Evolutionary conservation across 2,329 filamentous ascomycete genomes (phyloP).

Genomic region (Ophiocordyceps camponoti-rufipedis): DNA sequence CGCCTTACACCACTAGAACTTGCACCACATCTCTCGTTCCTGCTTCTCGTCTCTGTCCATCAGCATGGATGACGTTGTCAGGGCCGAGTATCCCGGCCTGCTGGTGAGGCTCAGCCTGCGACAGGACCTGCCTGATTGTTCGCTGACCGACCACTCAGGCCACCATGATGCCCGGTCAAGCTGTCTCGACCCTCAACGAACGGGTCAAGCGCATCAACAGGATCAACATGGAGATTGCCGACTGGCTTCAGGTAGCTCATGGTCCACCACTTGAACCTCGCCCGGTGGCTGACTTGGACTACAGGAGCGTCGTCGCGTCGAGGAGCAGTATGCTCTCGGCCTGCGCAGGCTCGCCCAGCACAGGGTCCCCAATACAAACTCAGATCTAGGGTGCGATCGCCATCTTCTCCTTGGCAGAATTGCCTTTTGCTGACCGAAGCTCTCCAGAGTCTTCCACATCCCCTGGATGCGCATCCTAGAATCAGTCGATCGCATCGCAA

Average conservation of each 20-base stretch:
- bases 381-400: conserved; percentile 64
- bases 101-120: conserved; percentile 44
- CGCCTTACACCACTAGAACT: conserved; percentile 3
- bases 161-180: conserved; percentile 63
- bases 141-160: conserved; percentile 32
- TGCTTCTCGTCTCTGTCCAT: conserved; percentile 9
- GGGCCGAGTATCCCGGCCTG: conserved; percentile 84
- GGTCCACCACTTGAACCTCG: neutral
- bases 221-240: conserved; percentile 79
- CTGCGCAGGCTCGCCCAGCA: conserved; percentile 65
- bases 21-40: conserved; percentile 4
- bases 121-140: neutral
- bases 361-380: conserved; percentile 54
- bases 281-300: neutral
- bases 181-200: conserved; percentile 66
- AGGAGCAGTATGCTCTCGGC: conserved; percentile 73
- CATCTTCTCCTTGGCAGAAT: neutral
- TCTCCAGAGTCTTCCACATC: conserved; percentile 59
- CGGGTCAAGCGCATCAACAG: conserved; percentile 74
- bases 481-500: conserved; percentile 63
- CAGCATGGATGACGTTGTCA: conserved; percentile 57
- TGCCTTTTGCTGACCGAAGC: neutral
- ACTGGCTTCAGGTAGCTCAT: conserved; percentile 76
- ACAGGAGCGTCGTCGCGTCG: conserved; percentile 81
- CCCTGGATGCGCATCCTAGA: conserved; percentile 81